Base-by-base conservation (phyloP, 2,329 filamentous ascomycete genomes). In the Ilyonectria mors-panacis region DNA sequence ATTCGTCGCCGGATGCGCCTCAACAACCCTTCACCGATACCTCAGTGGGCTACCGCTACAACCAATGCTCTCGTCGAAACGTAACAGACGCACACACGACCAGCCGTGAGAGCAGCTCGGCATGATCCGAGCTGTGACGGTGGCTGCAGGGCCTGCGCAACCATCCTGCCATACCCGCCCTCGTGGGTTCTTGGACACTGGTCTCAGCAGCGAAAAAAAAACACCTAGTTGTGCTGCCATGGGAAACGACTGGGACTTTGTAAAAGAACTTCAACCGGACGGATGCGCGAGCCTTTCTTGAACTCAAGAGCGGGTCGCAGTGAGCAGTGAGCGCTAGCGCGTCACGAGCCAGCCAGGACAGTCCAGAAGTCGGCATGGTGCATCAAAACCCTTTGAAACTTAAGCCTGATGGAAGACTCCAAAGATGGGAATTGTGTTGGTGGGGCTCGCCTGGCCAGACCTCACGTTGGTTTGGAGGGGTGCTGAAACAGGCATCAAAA, bases 91-190 rank as follows among this genome's bases (percentile, higher is more conserved):
- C 5, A 54, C 13, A 44, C 26, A 51, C 44, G 33, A 8, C 56
- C 42, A 51, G 15, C 44, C 55, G 44, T 51, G 30, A 54, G 37
- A 35, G 21, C 30, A 8, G 35, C 30, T 62, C 66, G 62, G 66
- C 58, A 44, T 61, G 59, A 59, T 61, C 58, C 62, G 62, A 68
- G 57, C 54, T 37, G 62, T 54, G 42, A 63, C 66, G 37, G 66
- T 65, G 62, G 58, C 63, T 63, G 62, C 53, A 62, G 42, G 9
- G 21, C 35, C 42, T 66, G 66, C 62, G 39, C 58, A 55, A 62
- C 66, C 53, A 35, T 35, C 47, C 28, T 64, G 62, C 62, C 62
- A 62, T 42, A 57, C 62, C 51, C 59, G 37, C 19, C 60, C 58
- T 65, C 58, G 66, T 65, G 66, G 37, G 54, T 35, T 58, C 62